Base-by-base conservation (phyloP, 169 alveolate species). In the Plasmodium falciparum region DNA sequence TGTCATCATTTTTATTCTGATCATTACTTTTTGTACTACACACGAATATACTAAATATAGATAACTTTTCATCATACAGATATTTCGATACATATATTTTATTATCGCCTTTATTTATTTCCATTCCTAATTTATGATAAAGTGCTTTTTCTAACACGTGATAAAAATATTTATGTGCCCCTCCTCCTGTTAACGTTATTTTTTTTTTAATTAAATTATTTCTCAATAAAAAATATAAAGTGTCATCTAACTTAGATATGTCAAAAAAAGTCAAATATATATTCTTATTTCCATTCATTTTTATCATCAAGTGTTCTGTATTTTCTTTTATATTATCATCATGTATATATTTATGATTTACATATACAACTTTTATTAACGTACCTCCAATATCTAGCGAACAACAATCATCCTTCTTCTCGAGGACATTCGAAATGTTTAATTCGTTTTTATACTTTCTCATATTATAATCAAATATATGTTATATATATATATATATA, bases 301-400 rank as follows among this genome's bases (percentile, higher is more conserved):
- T 65, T 20, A 76, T 65, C 7, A 12, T 26, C 33, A 76, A 65
- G 22, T 11, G 6, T 61, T 52, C 9, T n/a, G 39, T 80, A 56
- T 59, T 54, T 62, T 7, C 47, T 39, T 47, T 22, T 47, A 56
- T 26, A 13, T 59, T 26, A 58, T 71, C 59, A 47, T 12, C 70
- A 29, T 43, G 15, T n/a, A 76, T 29, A 58, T 63, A 76, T 26
- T 49, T 52, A 15, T 67, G 61, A 59, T 74, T 80, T 33, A 91
- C 15, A 33, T 91, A 75, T 1, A 96, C 96, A 24, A 94, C 65
- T 73, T 95, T 95, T 4, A 95, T 92, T 58, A 95, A 62, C 0
- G 97, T 71, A 0, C 97, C 97, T 2, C 97, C 97, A 0, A 95
- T 94, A 75, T 95, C 97, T 15, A 95, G 71, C 2, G 95, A 90